Evolutionary conservation across 1,284 basidiomycete species (phyloP), one percentile per base, ranked within the genome.

Genomic region (Irpex sp.): DNA sequence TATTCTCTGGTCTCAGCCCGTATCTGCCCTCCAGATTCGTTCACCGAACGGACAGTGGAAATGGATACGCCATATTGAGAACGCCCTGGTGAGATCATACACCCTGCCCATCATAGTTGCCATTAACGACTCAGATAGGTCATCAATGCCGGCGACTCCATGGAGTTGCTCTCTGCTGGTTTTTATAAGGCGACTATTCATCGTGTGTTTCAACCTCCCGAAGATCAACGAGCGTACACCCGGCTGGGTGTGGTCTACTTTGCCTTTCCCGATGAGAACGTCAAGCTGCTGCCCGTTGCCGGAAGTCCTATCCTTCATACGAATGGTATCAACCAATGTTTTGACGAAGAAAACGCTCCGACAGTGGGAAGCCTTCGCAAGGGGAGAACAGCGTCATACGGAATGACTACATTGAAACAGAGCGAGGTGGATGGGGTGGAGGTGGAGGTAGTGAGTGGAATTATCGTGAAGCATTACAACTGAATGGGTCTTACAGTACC

Each of bases 1-100:
- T 2, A 80, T 87, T 11, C 73, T 88, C 15, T 87, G 82, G 76
- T 85, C 84, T 52, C 86, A 88, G 62, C 86, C 87, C 0, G 80
- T 88, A 3, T 75, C 82, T 7, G 85, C 78, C 0, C 76, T 88
- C 21, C 87, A 89, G 61, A 85, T 87, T 58, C 71, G 83, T 6
- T 74, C 78, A 0, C 76, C 68, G 17, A 80, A 83, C 36, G 81
- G 81, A 1, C 74, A 70, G 31, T 89, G 86, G 87, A 80, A 80
- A 61, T 88, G 83, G 81, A 75, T 86, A 6, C 81, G 76, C 63
- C 85, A 88, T 68, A 77, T 87, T 31, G 81, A 85, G 2, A 86
- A 87, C 64, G 85, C 84, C 2, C 71, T 88, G 51, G 85, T 86
- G 65, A 63, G 77, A 19, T 11, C 11, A 44, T 5, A 60, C 17